phyloP scores from a whole-genome alignment of 176 grass and related monocot genomes.

The Ananas comosus region DNA sequence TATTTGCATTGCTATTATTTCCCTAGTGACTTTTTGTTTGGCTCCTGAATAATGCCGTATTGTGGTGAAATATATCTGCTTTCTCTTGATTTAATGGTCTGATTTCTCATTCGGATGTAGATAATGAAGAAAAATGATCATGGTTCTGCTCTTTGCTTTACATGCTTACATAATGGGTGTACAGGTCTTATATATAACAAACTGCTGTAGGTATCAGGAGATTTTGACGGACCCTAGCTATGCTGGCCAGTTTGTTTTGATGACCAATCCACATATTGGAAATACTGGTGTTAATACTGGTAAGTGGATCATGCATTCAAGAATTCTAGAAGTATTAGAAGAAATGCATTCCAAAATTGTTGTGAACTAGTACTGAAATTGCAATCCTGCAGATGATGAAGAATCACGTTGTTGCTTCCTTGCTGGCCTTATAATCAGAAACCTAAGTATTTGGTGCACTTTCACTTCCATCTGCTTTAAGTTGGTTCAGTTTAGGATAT shows the following conservation, averaged over 20 bases:
- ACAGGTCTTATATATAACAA: background rate
- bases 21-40: background rate
- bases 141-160: no score
- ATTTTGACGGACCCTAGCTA: slow-evolving; percentile 98
- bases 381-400: slow-evolving; percentile 59
- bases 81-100: no score
- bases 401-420: slow-evolving; percentile 79
- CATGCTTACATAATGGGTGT: background rate
- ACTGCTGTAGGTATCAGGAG: slow-evolving; percentile 69
- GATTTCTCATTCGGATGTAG: background rate
- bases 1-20: background rate
- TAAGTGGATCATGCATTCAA: slow-evolving; percentile 16
- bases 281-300: slow-evolving; percentile 93
- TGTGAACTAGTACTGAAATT: slow-evolving; percentile 5
- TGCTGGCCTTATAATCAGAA: slow-evolving; percentile 78
- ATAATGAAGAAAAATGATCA: no score
- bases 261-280: slow-evolving; percentile 97
- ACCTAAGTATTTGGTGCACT: slow-evolving; percentile 69
- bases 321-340: background rate
- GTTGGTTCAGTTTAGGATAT: background rate
- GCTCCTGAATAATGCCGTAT: no score
- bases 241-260: slow-evolving; percentile 91
- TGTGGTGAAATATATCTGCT: no score
- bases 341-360: background rate
- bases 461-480: slow-evolving; percentile 1